Evolutionary conservation across 2,329 filamentous ascomycete genomes (phyloP), one percentile per base, ranked within the genome.

Genomic region (Colletotrichum cordylinicola): DNA sequence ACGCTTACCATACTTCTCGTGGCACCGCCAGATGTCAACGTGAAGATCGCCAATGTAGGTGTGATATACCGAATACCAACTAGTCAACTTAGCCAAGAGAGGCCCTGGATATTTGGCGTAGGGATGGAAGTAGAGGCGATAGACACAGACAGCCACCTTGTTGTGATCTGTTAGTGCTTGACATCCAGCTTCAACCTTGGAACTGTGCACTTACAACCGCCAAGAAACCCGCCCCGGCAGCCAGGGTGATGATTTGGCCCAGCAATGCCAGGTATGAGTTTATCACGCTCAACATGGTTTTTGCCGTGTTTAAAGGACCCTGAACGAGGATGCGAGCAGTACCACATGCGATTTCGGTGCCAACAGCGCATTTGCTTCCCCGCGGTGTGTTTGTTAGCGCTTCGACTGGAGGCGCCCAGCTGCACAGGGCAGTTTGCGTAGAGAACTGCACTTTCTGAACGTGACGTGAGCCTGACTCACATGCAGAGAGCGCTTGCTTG

Each of bases 401-500:
- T 8, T 35, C 6, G 31, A 15, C 56, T 33, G 24, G 8, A 29
- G 9, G 9, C 43, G 16, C 15, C 43, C 3, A 52, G 8, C 39
- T 33, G 58, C 29, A 31, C 43, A 66, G 48, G 16, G 16, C 43
- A 56, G 15, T 18, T 33, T n/a, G 16, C 48, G 8, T 2, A 21
- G 18, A 29, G 27, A 31, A 29, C 18, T 58, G 3, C 24, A 21
- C 6, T 21, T 2, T 24, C 10, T 21, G 24, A 29, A 4, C 24
- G 48, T 72, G 69, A 72, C 69, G 69, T 72, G 61, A 72, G 61
- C 33, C 69, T 72, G 69, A 72, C 69, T 72, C 69, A 72, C 29
- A 48, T 16, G 9, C 16, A 4, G 15, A 52, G 13, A 61, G 55
- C 8, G 24, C 21, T n/a, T 33, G 56, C 27, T 60, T 21, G 43